phyloP scores from a whole-genome alignment of 768 basidiomycete species.

The Psilocybe sp. region DNA sequence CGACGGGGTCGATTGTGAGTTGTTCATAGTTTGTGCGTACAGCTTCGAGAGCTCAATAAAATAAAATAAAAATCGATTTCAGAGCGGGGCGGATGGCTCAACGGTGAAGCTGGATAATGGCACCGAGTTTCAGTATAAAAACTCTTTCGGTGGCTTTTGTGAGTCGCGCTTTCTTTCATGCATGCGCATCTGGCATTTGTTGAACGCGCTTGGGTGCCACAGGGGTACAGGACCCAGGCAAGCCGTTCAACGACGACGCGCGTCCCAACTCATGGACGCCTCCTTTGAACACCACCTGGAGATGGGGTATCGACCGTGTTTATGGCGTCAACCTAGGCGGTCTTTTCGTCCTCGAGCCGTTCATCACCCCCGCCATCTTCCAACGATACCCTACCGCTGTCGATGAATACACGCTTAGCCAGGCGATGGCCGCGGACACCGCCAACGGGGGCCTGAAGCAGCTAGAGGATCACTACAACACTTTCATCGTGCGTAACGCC shows the following conservation, averaged over 20 bases:
- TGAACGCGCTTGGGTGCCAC: not conserved
- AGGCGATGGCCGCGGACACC: constrained; percentile 62
- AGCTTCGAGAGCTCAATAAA: too few relatives aligned
- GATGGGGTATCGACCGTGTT: constrained; percentile 55
- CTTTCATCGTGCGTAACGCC: constrained; percentile 65
- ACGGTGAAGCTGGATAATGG: constrained; percentile 60
- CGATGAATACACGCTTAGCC: constrained; percentile 69
- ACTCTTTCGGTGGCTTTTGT: constrained; percentile 69
- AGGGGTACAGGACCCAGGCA: constrained; percentile 59
- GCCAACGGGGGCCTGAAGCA: constrained; percentile 53
- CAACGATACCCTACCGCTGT: constrained; percentile 52
- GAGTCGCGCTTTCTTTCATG: constrained; percentile 19
- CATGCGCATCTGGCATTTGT: not conserved
- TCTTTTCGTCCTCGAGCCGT: constrained; percentile 72
- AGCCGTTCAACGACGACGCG: constrained; percentile 71
- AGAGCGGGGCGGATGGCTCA: constrained; percentile 63
- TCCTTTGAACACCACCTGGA: constrained; percentile 66
- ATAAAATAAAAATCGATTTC: not conserved
- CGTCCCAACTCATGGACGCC: constrained; percentile 72
- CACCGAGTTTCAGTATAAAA: constrained; percentile 64
- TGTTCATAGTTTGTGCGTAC: not conserved
- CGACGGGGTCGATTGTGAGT: constrained; percentile 17
- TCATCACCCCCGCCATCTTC: constrained; percentile 62
- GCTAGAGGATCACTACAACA: constrained; percentile 74
- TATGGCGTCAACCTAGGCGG: constrained; percentile 73